Evolutionary conservation across 2,329 filamentous ascomycete species (phyloP), one percentile per base, ranked within the genome.

Genomic region (Trichoderma atroviride): DNA sequence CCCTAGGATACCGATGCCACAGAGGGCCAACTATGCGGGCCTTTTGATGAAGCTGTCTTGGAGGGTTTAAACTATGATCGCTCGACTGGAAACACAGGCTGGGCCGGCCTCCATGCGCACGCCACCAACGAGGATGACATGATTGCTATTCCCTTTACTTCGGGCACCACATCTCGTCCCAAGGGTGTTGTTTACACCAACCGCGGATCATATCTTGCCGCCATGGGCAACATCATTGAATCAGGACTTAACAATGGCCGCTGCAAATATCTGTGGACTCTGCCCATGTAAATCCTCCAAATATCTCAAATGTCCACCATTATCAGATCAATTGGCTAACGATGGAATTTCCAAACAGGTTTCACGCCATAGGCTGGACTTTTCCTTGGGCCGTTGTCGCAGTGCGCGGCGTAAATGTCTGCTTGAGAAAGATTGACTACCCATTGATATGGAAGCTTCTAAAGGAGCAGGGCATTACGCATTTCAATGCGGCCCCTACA

Each of bases 111-210:
- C 29, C 86, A 92, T 71, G 85, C 88, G 1, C 90, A 94, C 73
- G 87, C 87, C 3, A 82, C 85, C 1, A 86, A 93, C 74, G 96
- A 99, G 78, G 91, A 97, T 73, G 89, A 89, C 70, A 86, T 93
- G 74, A 86, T 98, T 71, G 93, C 94, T 3, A 88, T 99, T 68
- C 93, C 95, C 1, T 98, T 98, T 79, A 99, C 96, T 0, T 96
- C 92, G 33, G 95, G 95, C 4, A 98, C 96, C 0, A 98, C 96
- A 0, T 94, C 94, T 0, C 85, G 87, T 35, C 96, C 96, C 1
- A 98, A 99, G 79, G 96, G 96, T 5, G 95, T 97, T 3, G 89
- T 97, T 68, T 97, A 92, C 77, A 97, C 93, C 1, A 93, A 98
- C 79, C 87, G 96, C 58, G 92, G 94, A 4, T 89, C 89, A 9